Evolutionary conservation across 2,329 filamentous ascomycete genomes (phyloP), one percentile per base, ranked within the genome.

Genomic region (Xylaria sp.): DNA sequence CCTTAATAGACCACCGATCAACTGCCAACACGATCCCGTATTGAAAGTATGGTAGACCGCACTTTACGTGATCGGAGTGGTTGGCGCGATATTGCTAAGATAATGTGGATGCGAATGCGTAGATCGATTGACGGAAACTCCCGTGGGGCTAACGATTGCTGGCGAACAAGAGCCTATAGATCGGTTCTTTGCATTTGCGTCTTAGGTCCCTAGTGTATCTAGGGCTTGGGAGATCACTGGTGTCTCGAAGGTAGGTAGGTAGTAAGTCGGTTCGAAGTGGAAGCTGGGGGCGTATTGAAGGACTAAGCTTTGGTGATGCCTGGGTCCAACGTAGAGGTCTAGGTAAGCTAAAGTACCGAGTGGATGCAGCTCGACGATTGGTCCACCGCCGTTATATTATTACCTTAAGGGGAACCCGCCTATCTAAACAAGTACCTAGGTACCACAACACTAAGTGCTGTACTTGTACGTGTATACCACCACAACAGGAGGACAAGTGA

Each of bases 271-370:
- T 40, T 38, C 9, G 46, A 40, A 38, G 48, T 44, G 58, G 35
- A 19, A 37, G 21, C 21, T 43, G 21, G 35, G 48, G 48, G 41
- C 48, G 29, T 41, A 33, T 43, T 51, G 15, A 35, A 60, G 53
- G 44, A 33, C 33, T 46, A 54, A 51, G 58, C 51, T 59, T 33
- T 21, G n/a, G 48, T n/a, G n/a, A n/a, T n/a, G 33, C 7, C 23
- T 44, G 23, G 23, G 41, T 25, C 21, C 41, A 43, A 25, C 19
- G 7, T 10, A 23, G 15, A 21, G 40, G 40, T n/a, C n/a, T n/a
- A n/a, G 40, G 21, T 43, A 5, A 43, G 40, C 40, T 40, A 37
- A 13, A 4, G 35, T 8, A 19, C 8, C n/a, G 15, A 44, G 41
- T 44, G 41, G 23, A 44, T 9, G 41, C 21, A 7, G 41, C 41